Conservation (phyloP, 495 filamentous ascomycete species). For the Aspergillus panamensis region DNA sequence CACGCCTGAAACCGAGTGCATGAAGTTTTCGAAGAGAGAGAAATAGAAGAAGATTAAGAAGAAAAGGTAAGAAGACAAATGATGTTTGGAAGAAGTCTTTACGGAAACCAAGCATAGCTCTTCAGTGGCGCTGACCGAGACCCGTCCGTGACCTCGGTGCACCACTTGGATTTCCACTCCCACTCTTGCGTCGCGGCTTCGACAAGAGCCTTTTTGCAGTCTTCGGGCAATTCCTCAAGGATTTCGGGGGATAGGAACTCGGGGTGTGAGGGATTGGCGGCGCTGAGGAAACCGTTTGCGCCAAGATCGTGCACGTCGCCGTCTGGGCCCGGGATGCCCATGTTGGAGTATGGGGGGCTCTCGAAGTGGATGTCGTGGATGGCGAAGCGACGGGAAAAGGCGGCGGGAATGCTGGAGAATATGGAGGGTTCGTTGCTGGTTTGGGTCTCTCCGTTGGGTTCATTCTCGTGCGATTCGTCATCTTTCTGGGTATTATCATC, state of each 20-base stretch:
- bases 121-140: slow-evolving; percentile 48
- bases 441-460: slow-evolving; percentile 13
- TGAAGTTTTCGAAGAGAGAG: background rate
- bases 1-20: background rate
- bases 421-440: slow-evolving; percentile 24
- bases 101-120: slow-evolving; percentile 49
- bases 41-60: background rate
- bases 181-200: slow-evolving; percentile 57
- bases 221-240: slow-evolving; percentile 62
- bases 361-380: slow-evolving; percentile 69
- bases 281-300: slow-evolving; percentile 60
- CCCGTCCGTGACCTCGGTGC: slow-evolving; percentile 54
- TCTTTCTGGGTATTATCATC: slow-evolving; percentile 15
- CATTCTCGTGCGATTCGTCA: slow-evolving; percentile 15
- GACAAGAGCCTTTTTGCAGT: slow-evolving; percentile 67
- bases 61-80: background rate
- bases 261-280: slow-evolving; percentile 35
- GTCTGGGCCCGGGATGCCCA: slow-evolving; percentile 64
- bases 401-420: slow-evolving; percentile 62
- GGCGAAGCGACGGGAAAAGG: slow-evolving; percentile 69
- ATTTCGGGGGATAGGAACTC: slow-evolving; percentile 63
- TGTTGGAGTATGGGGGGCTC: slow-evolving; percentile 53
- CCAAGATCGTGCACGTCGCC: slow-evolving; percentile 55
- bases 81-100: background rate
- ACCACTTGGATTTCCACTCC: slow-evolving; percentile 72